These are phyloP conservation scores for Colletotrichum plurivorum DNA, from an alignment of 2,329 filamentous ascomycete species.

Conservation along the genomic window DNA sequence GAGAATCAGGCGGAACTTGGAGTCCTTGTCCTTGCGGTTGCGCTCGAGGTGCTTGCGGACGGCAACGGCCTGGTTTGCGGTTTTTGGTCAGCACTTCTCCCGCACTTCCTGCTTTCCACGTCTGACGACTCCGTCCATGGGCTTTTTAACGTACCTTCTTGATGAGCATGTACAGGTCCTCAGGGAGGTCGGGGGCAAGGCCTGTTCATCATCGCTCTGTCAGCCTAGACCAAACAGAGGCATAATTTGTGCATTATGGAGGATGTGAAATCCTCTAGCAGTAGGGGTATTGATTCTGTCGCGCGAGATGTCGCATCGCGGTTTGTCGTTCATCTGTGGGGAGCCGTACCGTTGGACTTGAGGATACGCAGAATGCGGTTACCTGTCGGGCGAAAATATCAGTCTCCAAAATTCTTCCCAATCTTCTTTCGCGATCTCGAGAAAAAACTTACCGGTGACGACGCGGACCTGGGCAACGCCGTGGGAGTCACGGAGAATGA, in stretches of 20 bases:
- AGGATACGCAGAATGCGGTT: slow-evolving; percentile 99
- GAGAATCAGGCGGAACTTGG: slow-evolving; percentile 99
- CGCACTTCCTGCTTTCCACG: background rate
- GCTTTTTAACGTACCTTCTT: slow-evolving; percentile 84
- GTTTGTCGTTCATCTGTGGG: slow-evolving; percentile 46
- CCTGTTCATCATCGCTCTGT: slow-evolving; percentile 92
- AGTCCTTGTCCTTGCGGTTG: slow-evolving; percentile 99
- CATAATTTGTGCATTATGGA: slow-evolving; percentile 57
- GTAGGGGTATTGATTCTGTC: slow-evolving; percentile 11
- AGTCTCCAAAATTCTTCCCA: slow-evolving; percentile 47
- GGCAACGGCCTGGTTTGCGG: slow-evolving; percentile 81
- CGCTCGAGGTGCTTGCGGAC: slow-evolving; percentile 99
- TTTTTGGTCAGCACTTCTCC: slow-evolving; percentile 8
- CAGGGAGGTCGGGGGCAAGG: slow-evolving; percentile 97
- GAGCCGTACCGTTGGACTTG: slow-evolving; percentile 93
- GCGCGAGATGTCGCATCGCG: slow-evolving; percentile 30
- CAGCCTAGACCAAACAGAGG: slow-evolving; percentile 95
- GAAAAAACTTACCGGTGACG: slow-evolving; percentile 83
- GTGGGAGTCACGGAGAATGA: slow-evolving; percentile 97
- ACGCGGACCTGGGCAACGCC: slow-evolving; percentile 98
- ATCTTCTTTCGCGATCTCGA: background rate
- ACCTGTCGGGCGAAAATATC: slow-evolving; percentile 70
- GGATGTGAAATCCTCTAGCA: slow-evolving; percentile 32
- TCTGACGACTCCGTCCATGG: background rate
- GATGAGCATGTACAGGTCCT: slow-evolving; percentile 99